Evolutionary conservation across 208 protist species (phyloP).

Genomic region (Angomonas deanei): DNA sequence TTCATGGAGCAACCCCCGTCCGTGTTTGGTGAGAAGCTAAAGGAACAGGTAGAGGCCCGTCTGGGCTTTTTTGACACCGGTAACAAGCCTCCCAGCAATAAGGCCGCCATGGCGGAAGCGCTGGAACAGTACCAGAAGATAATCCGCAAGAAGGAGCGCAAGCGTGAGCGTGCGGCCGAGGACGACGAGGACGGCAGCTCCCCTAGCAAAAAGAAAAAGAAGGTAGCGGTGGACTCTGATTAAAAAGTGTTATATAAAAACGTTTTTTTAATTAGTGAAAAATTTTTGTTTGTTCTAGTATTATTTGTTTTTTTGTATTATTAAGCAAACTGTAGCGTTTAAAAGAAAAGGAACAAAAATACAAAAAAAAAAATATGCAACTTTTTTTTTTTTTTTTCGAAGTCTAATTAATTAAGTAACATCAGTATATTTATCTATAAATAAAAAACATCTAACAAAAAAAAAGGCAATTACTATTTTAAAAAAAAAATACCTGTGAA

Average conservation of each 20-base stretch:
- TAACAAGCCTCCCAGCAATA: constrained; percentile 92
- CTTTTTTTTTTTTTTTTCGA: no score
- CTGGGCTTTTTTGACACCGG: constrained; percentile 97
- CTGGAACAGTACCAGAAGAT: constrained; percentile 85
- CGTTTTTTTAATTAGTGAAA: constrained; percentile 11
- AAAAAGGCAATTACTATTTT: no score
- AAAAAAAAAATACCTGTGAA: no score
- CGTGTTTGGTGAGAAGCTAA: constrained; percentile 94
- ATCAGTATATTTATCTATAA: no score
- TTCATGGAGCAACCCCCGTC: constrained; percentile 89
- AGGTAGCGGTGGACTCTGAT: constrained; percentile 49
- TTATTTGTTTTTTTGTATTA: constrained; percentile 1
- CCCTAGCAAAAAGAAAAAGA: constrained; percentile 58
- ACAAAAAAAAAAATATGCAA: no score
- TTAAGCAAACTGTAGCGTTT: no score
- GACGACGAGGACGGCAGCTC: constrained; percentile 21
- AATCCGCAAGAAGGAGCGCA: constrained; percentile 58
- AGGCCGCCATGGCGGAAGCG: constrained; percentile 95
- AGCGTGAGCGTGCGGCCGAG: constrained; percentile 17
- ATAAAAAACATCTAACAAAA: no score
- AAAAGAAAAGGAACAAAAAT: no score
- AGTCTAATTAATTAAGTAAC: no score
- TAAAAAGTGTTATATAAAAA: constrained; percentile 16
- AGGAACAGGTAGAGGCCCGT: constrained; percentile 97
- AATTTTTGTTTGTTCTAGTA: constrained; percentile 1